These are phyloP conservation scores for Amniculicola lignicola DNA, from an alignment of 495 filamentous ascomycete genomes.

Conservation along the genomic window DNA sequence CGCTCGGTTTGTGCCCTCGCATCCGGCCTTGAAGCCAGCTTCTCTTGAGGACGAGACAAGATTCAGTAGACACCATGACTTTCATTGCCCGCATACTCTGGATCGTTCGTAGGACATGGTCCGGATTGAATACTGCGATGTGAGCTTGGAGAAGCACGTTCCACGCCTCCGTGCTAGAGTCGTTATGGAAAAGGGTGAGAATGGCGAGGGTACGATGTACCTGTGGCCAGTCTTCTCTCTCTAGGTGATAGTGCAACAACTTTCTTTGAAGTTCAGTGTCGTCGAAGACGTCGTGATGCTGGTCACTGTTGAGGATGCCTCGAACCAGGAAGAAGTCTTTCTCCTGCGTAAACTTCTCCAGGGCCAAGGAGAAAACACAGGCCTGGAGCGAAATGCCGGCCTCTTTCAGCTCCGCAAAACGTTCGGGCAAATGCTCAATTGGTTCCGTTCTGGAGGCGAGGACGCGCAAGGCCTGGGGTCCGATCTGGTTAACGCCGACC, in stretches of 20 bases:
- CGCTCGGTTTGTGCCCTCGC: slow-evolving; percentile 10
- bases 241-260: slow-evolving; percentile 52
- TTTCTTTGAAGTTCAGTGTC: slow-evolving; percentile 57
- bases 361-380: slow-evolving; percentile 57
- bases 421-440: slow-evolving; percentile 50
- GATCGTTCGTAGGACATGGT: slow-evolving; percentile 8
- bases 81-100: slow-evolving; percentile 20
- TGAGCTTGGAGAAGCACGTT: slow-evolving; percentile 47
- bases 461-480: slow-evolving; percentile 68
- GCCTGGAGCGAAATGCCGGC: slow-evolving; percentile 57
- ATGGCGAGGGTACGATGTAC: slow-evolving; percentile 55
- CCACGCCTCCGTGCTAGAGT: slow-evolving; percentile 30
- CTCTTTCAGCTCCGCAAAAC: slow-evolving; percentile 55
- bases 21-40: slow-evolving; percentile 14
- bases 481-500: slow-evolving; percentile 63
- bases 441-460: slow-evolving; percentile 61
- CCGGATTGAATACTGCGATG: slow-evolving; percentile 28
- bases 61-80: slow-evolving; percentile 5
- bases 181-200: slow-evolving; percentile 39
- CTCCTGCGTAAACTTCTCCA: slow-evolving; percentile 56
- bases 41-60: slow-evolving; percentile 5
- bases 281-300: slow-evolving; percentile 72
- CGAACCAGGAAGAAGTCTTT: slow-evolving; percentile 42
- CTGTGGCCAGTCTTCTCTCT: slow-evolving; percentile 49
- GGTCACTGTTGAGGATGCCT: slow-evolving; percentile 60